phyloP scores from a whole-genome alignment of 768 basidiomycete genomes.

The Lentinula lateritia region DNA sequence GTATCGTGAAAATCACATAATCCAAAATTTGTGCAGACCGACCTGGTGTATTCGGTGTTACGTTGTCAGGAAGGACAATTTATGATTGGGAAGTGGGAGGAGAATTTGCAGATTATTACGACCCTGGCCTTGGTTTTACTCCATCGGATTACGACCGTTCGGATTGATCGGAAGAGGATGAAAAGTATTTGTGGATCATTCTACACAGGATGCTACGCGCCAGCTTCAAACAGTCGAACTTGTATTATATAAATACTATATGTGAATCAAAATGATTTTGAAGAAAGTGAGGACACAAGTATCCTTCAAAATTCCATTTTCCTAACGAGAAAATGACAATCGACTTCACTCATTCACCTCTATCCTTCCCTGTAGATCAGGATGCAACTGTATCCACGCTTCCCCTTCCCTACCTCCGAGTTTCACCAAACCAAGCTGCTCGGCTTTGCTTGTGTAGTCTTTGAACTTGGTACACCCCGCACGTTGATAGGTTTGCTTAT shows the following conservation, averaged over 20 bases:
- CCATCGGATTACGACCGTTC: not conserved
- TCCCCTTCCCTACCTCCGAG: not conserved
- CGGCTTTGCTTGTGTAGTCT: not conserved
- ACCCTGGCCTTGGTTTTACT: not conserved
- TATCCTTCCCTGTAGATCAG: not conserved
- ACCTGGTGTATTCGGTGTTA: not conserved
- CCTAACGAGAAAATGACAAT: no score
- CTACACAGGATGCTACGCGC: not conserved
- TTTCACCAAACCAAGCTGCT: not conserved
- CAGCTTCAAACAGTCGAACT: not conserved
- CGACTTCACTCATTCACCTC: not conserved
- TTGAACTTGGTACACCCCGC: slow-evolving; percentile 1
- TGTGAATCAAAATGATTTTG: no score
- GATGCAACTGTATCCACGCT: not conserved
- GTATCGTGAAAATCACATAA: not conserved
- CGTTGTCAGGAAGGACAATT: not conserved
- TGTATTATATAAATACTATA: no score
- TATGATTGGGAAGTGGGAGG: not conserved
- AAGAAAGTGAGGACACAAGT: no score
- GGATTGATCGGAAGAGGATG: not conserved
- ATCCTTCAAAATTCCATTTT: no score
- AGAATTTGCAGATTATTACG: not conserved
- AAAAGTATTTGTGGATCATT: not conserved
- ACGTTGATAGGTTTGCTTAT: not conserved
- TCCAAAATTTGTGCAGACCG: not conserved